Evolutionary conservation across 257 asterid species (phyloP), one percentile per base, ranked within the genome.

Genomic region (Cordia subcordata): DNA sequence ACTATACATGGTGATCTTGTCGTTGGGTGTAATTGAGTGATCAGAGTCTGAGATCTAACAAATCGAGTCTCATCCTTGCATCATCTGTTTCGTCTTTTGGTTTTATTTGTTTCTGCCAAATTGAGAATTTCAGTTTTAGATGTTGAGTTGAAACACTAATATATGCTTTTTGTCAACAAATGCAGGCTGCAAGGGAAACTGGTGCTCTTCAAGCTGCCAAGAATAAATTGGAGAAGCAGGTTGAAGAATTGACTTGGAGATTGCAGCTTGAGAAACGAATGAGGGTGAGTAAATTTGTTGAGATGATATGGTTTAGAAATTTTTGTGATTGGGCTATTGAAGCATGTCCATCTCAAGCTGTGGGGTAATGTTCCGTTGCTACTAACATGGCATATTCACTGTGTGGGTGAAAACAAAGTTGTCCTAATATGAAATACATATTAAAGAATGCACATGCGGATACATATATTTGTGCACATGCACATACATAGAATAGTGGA

Each of bases 161-260:
- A 33, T 53, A 22, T 53, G 57, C 10, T 22, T 14, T 53, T 53
- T 12, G 35, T 53, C 15, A 1, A 53, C 16, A 5, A 12, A 53
- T 49, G 49, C 81, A 93, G 99, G 97, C 99, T 68, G 97, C 99
- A 16, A 79, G 81, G 74, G 99, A 93, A 81, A 93, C 99, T 46
- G 99, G 97, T 67, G 99, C 99, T 69, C 90, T 93, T 50, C 96
- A 93, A 82, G 99, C 97, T 74, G 99, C 99, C 70, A 93, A 93
- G 82, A 93, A 86, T 75, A 93, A 93, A 72, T 78, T 93, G 67
- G 99, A 93, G 92, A 93, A 93, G 88, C 96, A 89, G 80, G 97
- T 93, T 70, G 99, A 93, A 77, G 99, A 93, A 69, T 70, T 93
- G 73, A 93, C 95, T 60, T 93, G 99, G 99, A 84, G 99, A 79